These are phyloP conservation scores for Rhodotorula glutinis DNA, from an alignment of 1,284 basidiomycete genomes.

Conservation along the genomic window DNA sequence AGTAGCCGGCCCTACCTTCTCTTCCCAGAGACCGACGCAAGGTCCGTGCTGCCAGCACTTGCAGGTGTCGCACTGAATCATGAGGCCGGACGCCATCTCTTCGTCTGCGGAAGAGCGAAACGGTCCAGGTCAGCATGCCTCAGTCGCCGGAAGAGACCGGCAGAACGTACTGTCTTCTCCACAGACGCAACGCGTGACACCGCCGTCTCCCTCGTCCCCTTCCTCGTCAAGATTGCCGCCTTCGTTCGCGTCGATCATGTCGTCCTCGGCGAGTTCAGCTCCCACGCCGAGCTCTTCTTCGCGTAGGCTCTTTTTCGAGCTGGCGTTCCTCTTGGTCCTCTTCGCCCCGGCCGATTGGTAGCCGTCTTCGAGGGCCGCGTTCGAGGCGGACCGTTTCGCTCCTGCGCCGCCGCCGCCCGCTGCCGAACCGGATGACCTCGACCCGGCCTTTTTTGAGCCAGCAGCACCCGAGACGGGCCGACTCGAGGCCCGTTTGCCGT, in stretches of 20 bases:
- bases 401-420: neutral
- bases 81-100: slow-evolving; percentile 59
- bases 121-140: neutral
- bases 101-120: slow-evolving; percentile 57
- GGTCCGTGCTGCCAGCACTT: slow-evolving; percentile 97
- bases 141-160: no score
- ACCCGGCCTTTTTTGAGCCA: neutral
- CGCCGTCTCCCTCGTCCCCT: slow-evolving; percentile 56
- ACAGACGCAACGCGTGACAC: slow-evolving; percentile 91
- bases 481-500: neutral
- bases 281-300: slow-evolving; percentile 33
- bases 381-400: slow-evolving; percentile 14
- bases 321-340: slow-evolving; percentile 18
- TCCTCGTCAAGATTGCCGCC: slow-evolving; percentile 21
- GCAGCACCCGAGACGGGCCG: neutral
- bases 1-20: slow-evolving; percentile 55
- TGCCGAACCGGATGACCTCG: neutral
- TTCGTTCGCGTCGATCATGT: neutral
- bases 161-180: slow-evolving; percentile 70
- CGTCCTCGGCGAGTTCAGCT: slow-evolving; percentile 8
- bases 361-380: slow-evolving; percentile 11
- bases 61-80: slow-evolving; percentile 97
- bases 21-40: slow-evolving; percentile 89
- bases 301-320: slow-evolving; percentile 21
- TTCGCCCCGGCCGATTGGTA: neutral